phyloP scores from a whole-genome alignment of 208 protist genomes.

The Leishmania martiniquensis region DNA sequence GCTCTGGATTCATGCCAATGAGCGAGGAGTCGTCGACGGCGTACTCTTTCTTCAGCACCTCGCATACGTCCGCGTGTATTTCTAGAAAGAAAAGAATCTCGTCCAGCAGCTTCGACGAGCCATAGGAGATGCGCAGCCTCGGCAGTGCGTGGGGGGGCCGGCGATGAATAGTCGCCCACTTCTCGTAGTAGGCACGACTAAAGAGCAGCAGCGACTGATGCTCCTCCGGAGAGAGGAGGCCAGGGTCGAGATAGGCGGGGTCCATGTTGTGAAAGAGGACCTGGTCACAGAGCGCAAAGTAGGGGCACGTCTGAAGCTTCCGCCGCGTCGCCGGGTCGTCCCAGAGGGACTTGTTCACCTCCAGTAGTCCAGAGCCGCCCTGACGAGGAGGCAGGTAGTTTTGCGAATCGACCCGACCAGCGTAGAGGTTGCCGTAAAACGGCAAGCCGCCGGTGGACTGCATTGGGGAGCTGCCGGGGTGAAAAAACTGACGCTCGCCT shows the following conservation, averaged over 20 bases:
- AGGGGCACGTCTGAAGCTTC: conserved; percentile 76
- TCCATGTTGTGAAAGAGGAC: conserved; percentile 92
- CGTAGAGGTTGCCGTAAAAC: conserved; percentile 89
- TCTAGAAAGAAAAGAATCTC: conserved; percentile 69
- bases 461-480: conserved; percentile 56
- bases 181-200: conserved; percentile 88
- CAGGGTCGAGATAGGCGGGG: conserved; percentile 80
- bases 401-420: conserved; percentile 76
- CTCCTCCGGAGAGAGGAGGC: conserved; percentile 80
- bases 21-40: conserved; percentile 76
- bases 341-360: conserved; percentile 58
- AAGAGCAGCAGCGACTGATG: conserved; percentile 87
- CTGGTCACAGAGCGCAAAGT: conserved; percentile 90
- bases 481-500: conserved; percentile 67
- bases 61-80: conserved; percentile 34
- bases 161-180: conserved; percentile 70
- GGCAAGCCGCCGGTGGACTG: conserved; percentile 67
- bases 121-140: conserved; percentile 73
- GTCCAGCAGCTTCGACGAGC: conserved; percentile 55
- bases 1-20: conserved; percentile 79
- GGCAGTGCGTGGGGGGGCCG: conserved; percentile 54
- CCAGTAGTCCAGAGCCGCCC: conserved; percentile 56
- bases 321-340: conserved; percentile 58
- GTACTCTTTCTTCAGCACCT: conserved; percentile 79
- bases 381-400: conserved; percentile 73